Percentiles rank a stretch among this genome's conserved stretches.
Conservation (phyloP, 768 basidiomycete species). For the Serendipita sp. region DNA sequence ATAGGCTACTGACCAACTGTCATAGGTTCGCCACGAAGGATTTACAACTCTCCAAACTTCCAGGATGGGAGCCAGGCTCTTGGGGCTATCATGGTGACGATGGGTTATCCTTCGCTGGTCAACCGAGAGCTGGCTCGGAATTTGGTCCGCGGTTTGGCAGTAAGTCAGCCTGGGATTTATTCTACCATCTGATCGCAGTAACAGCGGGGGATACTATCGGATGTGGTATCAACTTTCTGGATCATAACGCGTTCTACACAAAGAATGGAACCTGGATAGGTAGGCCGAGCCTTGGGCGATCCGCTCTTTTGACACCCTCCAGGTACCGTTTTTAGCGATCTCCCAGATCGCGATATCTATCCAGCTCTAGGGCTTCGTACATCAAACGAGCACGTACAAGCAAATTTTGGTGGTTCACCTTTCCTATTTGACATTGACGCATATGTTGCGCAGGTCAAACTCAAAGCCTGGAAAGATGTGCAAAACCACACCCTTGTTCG, state of each 20-base stretch:
- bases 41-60: conserved; percentile 56
- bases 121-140: conserved; percentile 43
- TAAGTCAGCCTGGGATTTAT: conserved; percentile 24
- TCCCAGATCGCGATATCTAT: conserved; percentile 51
- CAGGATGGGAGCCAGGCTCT: conserved; percentile 72
- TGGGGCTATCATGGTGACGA: conserved; percentile 94
- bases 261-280: conserved; percentile 41
- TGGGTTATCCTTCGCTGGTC: conserved; percentile 59
- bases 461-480: conserved; percentile 50
- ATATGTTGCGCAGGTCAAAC: conserved; percentile 57
- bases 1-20: conserved; percentile 11
- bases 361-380: conserved; percentile 85
- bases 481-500: conserved; percentile 20
- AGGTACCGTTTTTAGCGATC: conserved; percentile 59
- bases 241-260: conserved; percentile 24
- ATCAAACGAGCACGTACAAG: conserved; percentile 55
- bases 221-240: conserved; percentile 79
- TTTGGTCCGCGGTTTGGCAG: conserved; percentile 75
- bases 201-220: conserved; percentile 78
- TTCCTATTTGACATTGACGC: conserved; percentile 88
- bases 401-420: conserved; percentile 75
- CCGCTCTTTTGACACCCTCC: conserved; percentile 5
- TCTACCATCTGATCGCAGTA: conserved; percentile 10
- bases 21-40: conserved; percentile 49
- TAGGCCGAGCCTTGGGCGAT: conserved; percentile 15